Base-by-base conservation (phyloP, 2,329 filamentous ascomycete species). In the Corynespora cassiicola region DNA sequence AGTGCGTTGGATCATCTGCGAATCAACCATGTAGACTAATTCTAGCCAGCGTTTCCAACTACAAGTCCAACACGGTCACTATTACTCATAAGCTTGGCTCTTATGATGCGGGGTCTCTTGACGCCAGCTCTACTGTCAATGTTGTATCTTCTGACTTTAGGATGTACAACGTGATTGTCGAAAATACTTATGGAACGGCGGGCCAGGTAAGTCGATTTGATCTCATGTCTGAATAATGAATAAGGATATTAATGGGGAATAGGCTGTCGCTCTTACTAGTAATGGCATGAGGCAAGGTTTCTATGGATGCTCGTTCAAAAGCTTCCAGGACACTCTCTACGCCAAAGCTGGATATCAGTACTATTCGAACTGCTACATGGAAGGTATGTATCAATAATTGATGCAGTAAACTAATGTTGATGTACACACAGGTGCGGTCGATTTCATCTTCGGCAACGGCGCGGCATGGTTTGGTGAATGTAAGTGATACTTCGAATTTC, bases 81-180 rank as follows among this genome's bases (percentile, higher is more conserved):
- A 70, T 75, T 51, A 71, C 68, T 20, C 64, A 66, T 12, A 63
- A 58, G 24, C 61, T 66, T 30, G 64, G 64, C 37, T 49, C 71
- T 19, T 73, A 18, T 12, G 42, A 38, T 21, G 48, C 38, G 9
- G 38, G 43, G 14, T 18, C 56, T 55, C 76, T 84, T 43, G 80
- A 83, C 45, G 61, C 61, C 39, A 80, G 71, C 5, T 67, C 54
- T 11, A 76, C 74, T 1, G 51, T 75, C 12, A 63, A 71, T 19
- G 67, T 66, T 11, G 58, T 58, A 47, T 71, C 75, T 2, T 57
- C 54, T 4, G 69, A 76, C 48, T 74, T 82, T 40, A 74, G 73
- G 44, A 58, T 81, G n/a, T 84, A 84, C 65, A 84, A 84, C 42
- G 64, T 84, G 50, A 78, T 80, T 54, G 68, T 78, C 5, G 72